These are phyloP conservation scores for Lepidium campestre DNA, from an alignment of 441 rosid species.

Conservation along the genomic window DNA sequence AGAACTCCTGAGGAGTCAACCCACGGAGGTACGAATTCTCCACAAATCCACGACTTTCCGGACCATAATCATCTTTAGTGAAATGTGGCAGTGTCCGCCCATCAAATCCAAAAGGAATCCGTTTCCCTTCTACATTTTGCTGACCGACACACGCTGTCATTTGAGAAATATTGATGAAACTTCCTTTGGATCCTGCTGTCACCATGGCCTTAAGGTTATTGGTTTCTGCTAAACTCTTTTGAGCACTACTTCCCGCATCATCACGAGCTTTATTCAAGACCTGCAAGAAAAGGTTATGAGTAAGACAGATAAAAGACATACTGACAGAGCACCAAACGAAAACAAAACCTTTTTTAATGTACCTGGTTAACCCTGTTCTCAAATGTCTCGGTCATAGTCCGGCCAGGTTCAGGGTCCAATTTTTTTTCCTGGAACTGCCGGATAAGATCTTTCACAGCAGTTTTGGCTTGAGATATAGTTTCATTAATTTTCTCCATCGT, in stretches of 20 bases:
- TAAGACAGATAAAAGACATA: slow-evolving; percentile 3
- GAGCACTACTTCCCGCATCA: slow-evolving; percentile 99
- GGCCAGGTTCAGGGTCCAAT: slow-evolving; percentile 93
- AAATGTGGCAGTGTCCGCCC: slow-evolving; percentile 95
- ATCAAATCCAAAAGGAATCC: slow-evolving; percentile 89
- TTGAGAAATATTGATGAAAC: slow-evolving; percentile 97
- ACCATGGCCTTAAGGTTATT: slow-evolving; percentile 99
- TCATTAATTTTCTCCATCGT: slow-evolving; percentile 97
- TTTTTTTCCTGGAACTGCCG: slow-evolving; percentile 63
- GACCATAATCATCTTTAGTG: slow-evolving; percentile 94
- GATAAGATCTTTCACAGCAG: slow-evolving; percentile 77
- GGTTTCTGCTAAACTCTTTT: slow-evolving; percentile 92
- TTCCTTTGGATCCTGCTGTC: slow-evolving; percentile 99
- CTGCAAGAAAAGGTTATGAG: slow-evolving; percentile 31
- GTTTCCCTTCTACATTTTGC: slow-evolving; percentile 99
- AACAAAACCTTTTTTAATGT: background rate
- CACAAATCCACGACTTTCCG: slow-evolving; percentile 99
- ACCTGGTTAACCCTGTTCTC: slow-evolving; percentile 99
- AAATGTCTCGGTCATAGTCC: slow-evolving; percentile 96
- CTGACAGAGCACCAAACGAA: background rate
- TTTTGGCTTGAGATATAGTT: slow-evolving; percentile 79
- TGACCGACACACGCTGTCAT: slow-evolving; percentile 99
- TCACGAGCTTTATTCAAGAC: slow-evolving; percentile 97
- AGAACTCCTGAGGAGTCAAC: slow-evolving; percentile 97
- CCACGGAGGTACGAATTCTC: slow-evolving; percentile 98